Conservation (phyloP, 768 basidiomycete species). For the Scleroderma bovista region DNA sequence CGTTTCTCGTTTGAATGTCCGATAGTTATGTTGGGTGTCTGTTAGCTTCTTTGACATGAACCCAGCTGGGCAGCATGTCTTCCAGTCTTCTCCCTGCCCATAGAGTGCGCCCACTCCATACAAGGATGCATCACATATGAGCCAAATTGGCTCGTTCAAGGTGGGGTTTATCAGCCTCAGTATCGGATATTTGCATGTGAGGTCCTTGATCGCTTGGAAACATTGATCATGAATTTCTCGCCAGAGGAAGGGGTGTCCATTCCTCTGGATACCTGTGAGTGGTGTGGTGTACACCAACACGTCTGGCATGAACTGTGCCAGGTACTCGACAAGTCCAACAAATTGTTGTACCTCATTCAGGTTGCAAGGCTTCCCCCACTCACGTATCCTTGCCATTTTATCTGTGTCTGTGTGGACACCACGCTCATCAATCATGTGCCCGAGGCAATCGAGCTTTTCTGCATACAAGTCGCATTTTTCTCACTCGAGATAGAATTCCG, state of each 20-base stretch:
- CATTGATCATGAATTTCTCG: conserved; percentile 19
- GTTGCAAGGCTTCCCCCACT: conserved; percentile 23
- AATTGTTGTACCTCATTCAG: conserved; percentile 35
- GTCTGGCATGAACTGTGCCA: conserved; percentile 33
- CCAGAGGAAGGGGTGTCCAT: conserved; percentile 27
- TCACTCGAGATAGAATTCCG: conserved; percentile 28
- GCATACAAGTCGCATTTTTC: conserved; percentile 32
- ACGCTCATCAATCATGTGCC: conserved; percentile 34
- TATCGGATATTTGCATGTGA: conserved; percentile 13
- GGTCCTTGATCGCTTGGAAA: conserved; percentile 19
- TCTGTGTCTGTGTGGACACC: conserved; percentile 33
- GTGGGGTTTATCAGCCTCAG: conserved; percentile 17
- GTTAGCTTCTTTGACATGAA: conserved; percentile 28
- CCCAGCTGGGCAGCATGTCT: conserved; percentile 19
- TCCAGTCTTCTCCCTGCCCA: conserved; percentile 24
- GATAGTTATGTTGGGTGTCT: conserved; percentile 24
- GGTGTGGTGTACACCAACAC: conserved; percentile 29
- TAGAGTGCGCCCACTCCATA: conserved; percentile 14
- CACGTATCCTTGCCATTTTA: conserved; percentile 24
- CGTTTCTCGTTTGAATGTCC: conserved; percentile 15
- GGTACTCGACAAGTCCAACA: conserved; percentile 35
- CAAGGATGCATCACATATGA: conserved; percentile 18
- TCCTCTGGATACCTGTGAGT: conserved; percentile 22
- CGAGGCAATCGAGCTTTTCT: conserved; percentile 30
- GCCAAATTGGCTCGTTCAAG: conserved; percentile 18